A percentile compares a stretch with the other conserved stretches of the same genome.
Conservation (phyloP, 1,284 basidiomycete species). For the Leccinum solheimii region DNA sequence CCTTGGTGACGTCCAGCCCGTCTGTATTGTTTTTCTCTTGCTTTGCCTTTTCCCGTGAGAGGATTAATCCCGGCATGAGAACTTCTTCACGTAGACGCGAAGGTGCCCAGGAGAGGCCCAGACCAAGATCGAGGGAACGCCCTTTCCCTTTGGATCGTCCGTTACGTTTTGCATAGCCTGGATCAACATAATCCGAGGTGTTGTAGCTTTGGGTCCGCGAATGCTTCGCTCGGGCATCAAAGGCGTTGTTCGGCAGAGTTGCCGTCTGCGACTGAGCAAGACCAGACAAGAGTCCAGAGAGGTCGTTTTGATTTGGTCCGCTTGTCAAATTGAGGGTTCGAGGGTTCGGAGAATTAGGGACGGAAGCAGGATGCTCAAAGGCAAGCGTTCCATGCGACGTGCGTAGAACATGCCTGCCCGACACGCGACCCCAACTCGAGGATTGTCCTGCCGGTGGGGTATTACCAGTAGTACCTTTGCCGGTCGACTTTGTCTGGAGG, state of each 20-base stretch:
- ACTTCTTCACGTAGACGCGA: conserved; percentile 62
- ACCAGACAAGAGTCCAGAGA: conserved; percentile 1
- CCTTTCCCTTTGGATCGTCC: conserved; percentile 48
- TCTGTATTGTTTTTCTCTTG: conserved; percentile 36
- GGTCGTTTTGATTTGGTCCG: conserved; percentile 9
- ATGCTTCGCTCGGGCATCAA: conserved; percentile 24
- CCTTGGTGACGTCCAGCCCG: conserved; percentile 60
- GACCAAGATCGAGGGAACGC: conserved; percentile 64
- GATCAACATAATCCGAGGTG: conserved; percentile 10
- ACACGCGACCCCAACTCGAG: conserved; percentile 37
- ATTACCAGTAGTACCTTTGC: conserved; percentile 18
- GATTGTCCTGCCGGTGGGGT: conserved; percentile 26
- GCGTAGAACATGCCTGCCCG: conserved; percentile 27
- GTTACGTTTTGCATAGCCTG: conserved; percentile 4
- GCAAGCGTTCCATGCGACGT: conserved; percentile 41
- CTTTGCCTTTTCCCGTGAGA: conserved; percentile 33
- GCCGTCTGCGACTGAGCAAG: conserved; percentile 9
- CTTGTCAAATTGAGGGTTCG: conserved; percentile 23
- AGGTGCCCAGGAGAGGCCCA: conserved; percentile 67
- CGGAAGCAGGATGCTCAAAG: conserved; percentile 45
- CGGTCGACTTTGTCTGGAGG: conserved; percentile 35
- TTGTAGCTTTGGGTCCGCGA: conserved; percentile 24
- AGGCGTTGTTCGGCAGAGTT: conserved; percentile 11
- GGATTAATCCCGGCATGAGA: conserved; percentile 49
- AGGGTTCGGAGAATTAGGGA: conserved; percentile 39